phyloP scores from a whole-genome alignment of 148 eudicot genomes.

The Rhododendron simsii region DNA sequence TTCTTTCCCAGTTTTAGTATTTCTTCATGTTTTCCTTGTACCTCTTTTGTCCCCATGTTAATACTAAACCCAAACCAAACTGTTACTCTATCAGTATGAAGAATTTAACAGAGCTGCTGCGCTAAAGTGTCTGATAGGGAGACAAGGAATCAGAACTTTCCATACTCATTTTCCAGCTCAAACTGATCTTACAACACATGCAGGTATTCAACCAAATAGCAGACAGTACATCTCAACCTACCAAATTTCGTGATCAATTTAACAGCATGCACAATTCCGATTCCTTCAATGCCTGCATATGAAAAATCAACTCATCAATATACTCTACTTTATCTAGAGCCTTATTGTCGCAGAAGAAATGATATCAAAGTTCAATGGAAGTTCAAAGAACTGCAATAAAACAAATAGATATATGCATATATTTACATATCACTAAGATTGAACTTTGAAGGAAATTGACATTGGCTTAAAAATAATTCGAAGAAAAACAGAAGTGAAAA shows the following conservation, averaged over 20 bases:
- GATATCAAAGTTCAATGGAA: neutral
- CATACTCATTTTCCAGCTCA: neutral
- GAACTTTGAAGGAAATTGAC: neutral
- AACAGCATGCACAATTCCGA: constrained; percentile 81
- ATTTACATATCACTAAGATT: neutral
- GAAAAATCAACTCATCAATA: constrained; percentile 14
- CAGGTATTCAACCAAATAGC: neutral
- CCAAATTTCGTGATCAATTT: constrained; percentile 81
- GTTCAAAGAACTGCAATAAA: neutral
- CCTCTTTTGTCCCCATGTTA: neutral
- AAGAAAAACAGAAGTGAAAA: neutral
- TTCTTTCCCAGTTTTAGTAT: neutral
- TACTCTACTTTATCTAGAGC: neutral
- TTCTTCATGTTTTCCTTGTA: neutral
- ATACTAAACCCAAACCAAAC: neutral
- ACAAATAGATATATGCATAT: neutral
- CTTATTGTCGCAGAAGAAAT: neutral
- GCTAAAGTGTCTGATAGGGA: neutral
- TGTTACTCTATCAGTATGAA: neutral
- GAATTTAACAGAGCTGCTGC: neutral
- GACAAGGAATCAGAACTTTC: neutral
- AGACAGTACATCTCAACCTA: constrained; percentile 15
- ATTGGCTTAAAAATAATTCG: neutral
- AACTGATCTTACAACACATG: neutral
- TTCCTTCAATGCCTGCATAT: constrained; percentile 76